phyloP scores from a whole-genome alignment of 2,329 filamentous ascomycete genomes.

The Hypomyces perniciosus region DNA sequence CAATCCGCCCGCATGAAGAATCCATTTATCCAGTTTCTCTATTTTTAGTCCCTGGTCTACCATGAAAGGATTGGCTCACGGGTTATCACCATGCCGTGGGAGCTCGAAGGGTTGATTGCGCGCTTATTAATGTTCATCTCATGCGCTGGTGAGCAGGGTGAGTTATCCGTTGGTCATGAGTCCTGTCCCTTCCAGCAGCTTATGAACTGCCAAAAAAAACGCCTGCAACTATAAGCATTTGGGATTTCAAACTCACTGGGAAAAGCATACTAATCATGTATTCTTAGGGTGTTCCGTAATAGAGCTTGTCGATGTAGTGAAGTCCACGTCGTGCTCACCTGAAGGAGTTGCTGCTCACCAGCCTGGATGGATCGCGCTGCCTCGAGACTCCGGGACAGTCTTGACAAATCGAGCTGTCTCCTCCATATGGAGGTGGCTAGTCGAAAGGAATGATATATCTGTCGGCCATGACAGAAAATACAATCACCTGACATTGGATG shows the following conservation, averaged over 20 bases:
- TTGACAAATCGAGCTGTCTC: conserved; percentile 23
- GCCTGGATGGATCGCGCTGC: background rate
- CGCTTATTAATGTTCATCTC: conserved; percentile 31
- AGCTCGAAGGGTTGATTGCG: conserved; percentile 34
- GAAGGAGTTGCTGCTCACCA: conserved; percentile 2
- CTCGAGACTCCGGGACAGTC: conserved; percentile 7
- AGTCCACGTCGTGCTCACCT: conserved; percentile 19
- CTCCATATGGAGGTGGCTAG: conserved; percentile 33
- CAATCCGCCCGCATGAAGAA: conserved; percentile 22
- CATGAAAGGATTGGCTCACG: conserved; percentile 20
- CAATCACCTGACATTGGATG: conserved; percentile 34
- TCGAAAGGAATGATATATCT: conserved; percentile 29
- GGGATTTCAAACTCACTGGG: background rate
- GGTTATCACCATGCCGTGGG: conserved; percentile 27
- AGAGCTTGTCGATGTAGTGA: conserved; percentile 28
- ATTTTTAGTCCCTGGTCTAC: conserved; percentile 20
- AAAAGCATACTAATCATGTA: background rate
- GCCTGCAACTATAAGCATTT: background rate
- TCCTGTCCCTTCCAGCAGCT: conserved; percentile 1
- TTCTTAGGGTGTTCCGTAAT: conserved; percentile 24
- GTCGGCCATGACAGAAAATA: conserved; percentile 27
- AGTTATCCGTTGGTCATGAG: conserved; percentile 14
- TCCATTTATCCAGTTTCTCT: conserved; percentile 12
- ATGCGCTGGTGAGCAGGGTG: conserved; percentile 34
- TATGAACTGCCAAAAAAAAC: background rate